Base-by-base conservation (phyloP, 139 green algal genomes). In the Deuterostichococcus epilithicus region DNA sequence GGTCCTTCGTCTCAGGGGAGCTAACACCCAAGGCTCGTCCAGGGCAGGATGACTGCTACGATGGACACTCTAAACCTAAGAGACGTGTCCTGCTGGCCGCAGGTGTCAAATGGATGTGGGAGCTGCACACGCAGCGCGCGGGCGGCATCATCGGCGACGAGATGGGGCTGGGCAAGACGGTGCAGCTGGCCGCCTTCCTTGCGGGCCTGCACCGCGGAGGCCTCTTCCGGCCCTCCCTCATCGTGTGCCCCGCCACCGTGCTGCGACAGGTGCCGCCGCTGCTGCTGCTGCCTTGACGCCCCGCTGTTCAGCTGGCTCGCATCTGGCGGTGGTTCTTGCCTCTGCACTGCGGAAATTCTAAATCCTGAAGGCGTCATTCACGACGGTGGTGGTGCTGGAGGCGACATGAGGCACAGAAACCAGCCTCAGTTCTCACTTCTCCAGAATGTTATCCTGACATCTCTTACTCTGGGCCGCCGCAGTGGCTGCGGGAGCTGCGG, bases 41-140 rank as follows among this genome's bases (percentile, higher is more conserved):
- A 71, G 26, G 35, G 66, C 33, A 71, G 66, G 2, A 33, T 30
- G 68, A n/a, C 66, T 37, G 66, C 66, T 72, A 34, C 15, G 58
- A 3, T 66, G 25, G 58, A 66, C 2, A 10, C 28, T 66, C 2
- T 32, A 23, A 66, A 3, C 26, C 1, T 37, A 28, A 15, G 30
- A 37, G 65, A 28, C 65, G 23, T 5, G 8, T 34, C 8, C 32
- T 58, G 25, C 0, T 13, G 22, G n/a, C 10, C 6, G 35, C 70
- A 84, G 80, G 88, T 0, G 89, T 99, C 2, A 97, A 97, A 83
- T 99, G 95, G 95, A 78, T 99, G 77, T 99, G 95, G 95, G 95
- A 99, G 90, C 87, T 99, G 74, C 94, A 98, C 85, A 95, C 85
- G 22, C 94, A 98, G 88, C 68, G 90, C 0, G 87, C 89, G 25